phyloP scores from a whole-genome alignment of 306 rosid genomes.

The Crotalaria pallida region DNA sequence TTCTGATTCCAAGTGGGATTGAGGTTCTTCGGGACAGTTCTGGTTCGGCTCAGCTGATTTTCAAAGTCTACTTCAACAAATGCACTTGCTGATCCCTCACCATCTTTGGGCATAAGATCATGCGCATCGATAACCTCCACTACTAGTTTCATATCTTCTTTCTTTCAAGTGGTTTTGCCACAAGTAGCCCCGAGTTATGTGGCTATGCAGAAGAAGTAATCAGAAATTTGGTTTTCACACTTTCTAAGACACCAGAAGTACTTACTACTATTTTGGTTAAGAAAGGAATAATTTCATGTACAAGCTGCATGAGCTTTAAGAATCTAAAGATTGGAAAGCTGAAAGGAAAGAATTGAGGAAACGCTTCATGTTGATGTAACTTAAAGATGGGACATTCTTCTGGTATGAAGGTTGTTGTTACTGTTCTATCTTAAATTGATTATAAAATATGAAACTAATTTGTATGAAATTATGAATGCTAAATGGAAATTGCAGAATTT shows the following conservation, averaged over 20 bases:
- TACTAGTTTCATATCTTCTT: constrained; percentile 55
- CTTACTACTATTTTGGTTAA: constrained; percentile 29
- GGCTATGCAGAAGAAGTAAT: constrained; percentile 40
- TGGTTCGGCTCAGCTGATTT: constrained; percentile 51
- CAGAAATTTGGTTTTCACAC: constrained; percentile 39
- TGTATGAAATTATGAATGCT: not conserved
- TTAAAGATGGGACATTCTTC: constrained; percentile 11
- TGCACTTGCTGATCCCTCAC: constrained; percentile 59
- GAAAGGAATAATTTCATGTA: constrained; percentile 65
- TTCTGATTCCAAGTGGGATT: constrained; percentile 57
- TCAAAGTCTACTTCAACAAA: constrained; percentile 62
- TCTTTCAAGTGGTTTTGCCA: constrained; percentile 23
- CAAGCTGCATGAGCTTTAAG: constrained; percentile 42
- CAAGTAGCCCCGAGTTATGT: constrained; percentile 29
- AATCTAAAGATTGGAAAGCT: constrained; percentile 4
- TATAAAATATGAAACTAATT: not conserved
- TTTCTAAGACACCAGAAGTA: constrained; percentile 24
- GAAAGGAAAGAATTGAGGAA: constrained; percentile 21
- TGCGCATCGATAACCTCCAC: constrained; percentile 59
- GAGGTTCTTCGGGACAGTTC: constrained; percentile 59
- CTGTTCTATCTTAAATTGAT: not conserved
- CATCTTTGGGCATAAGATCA: constrained; percentile 67
- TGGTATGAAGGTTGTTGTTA: not conserved
- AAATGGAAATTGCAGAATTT: not conserved
- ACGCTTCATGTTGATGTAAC: constrained; percentile 35